Percentiles rank a stretch among this genome's conserved stretches.
Evolutionary conservation across 352 stramenopile genomes (phyloP).

Genomic region (Halophytophthora batemanensis): DNA sequence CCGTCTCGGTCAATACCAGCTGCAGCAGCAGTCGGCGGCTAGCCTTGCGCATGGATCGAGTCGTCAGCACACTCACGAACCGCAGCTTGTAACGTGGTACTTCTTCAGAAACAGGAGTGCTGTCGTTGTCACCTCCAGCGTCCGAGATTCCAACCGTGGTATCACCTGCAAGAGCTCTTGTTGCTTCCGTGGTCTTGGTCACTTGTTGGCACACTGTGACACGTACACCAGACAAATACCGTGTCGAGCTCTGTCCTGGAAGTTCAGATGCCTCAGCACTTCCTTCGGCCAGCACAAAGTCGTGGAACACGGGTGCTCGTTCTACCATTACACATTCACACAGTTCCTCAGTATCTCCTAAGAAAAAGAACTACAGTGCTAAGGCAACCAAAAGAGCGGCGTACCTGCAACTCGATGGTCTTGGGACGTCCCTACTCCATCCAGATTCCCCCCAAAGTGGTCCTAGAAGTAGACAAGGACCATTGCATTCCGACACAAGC

Average conservation of each 20-base stretch:
- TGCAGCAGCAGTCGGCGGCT: constrained; percentile 27
- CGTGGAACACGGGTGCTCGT: constrained; percentile 30
- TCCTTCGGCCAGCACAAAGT: constrained; percentile 35
- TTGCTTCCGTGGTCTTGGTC: neutral
- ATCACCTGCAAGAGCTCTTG: constrained; percentile 1
- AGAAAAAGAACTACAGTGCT: too few relatives aligned
- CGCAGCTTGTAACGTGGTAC: constrained; percentile 2
- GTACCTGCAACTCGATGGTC: too few relatives aligned
- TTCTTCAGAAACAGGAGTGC: neutral
- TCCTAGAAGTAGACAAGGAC: neutral
- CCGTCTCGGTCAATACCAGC: constrained; percentile 16
- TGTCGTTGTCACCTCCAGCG: neutral
- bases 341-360: neutral
- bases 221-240: constrained; percentile 35
- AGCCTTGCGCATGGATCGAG: constrained; percentile 18
- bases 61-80: constrained; percentile 19
- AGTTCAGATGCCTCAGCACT: neutral
- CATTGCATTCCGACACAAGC: too few relatives aligned
- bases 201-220: constrained; percentile 30
- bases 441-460: too few relatives aligned
- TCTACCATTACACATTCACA: constrained; percentile 1
- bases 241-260: neutral
- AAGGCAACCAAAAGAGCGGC: too few relatives aligned
- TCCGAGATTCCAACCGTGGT: neutral
- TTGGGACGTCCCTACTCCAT: too few relatives aligned